Conservation (phyloP, 2,329 filamentous ascomycete genomes). For the Sclerotiophoma versabilis region DNA sequence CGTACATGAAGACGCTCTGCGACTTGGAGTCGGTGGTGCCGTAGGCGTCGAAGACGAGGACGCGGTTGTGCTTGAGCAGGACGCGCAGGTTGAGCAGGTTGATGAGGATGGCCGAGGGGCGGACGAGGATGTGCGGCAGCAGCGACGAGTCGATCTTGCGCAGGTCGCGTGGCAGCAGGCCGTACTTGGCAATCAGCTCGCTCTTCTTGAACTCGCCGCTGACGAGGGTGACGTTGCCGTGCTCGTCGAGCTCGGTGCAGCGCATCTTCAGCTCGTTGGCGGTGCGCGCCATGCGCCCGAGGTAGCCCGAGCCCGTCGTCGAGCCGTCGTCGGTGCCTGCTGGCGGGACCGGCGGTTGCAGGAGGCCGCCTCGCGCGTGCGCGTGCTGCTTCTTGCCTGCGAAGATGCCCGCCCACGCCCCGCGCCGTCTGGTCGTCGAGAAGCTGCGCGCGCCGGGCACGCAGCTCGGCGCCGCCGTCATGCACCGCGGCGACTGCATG, state of each 20-base stretch:
- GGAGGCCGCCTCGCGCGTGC: constrained; percentile 52
- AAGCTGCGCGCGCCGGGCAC: constrained; percentile 21
- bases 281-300: constrained; percentile 77
- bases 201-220: constrained; percentile 98
- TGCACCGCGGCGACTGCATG: neutral
- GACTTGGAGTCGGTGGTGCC: constrained; percentile 93
- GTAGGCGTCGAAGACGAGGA: constrained; percentile 95
- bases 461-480: neutral
- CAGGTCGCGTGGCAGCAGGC: constrained; percentile 88
- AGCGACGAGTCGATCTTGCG: constrained; percentile 98
- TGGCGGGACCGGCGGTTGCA: constrained; percentile 65
- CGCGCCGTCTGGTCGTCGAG: constrained; percentile 23
- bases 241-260: constrained; percentile 94
- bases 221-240: constrained; percentile 88
- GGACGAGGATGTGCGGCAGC: constrained; percentile 92
- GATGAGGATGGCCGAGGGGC: constrained; percentile 89
- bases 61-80: constrained; percentile 91
- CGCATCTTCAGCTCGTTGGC: constrained; percentile 84
- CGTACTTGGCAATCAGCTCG: constrained; percentile 93
- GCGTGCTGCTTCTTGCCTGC: constrained; percentile 37
- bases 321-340: constrained; percentile 63
- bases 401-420: constrained; percentile 37
- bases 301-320: constrained; percentile 51
- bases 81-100: constrained; percentile 97
- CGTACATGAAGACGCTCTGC: constrained; percentile 97